Base-by-base conservation (phyloP, 2,329 filamentous ascomycete genomes). In the Atkinsonella hypoxylon region DNA sequence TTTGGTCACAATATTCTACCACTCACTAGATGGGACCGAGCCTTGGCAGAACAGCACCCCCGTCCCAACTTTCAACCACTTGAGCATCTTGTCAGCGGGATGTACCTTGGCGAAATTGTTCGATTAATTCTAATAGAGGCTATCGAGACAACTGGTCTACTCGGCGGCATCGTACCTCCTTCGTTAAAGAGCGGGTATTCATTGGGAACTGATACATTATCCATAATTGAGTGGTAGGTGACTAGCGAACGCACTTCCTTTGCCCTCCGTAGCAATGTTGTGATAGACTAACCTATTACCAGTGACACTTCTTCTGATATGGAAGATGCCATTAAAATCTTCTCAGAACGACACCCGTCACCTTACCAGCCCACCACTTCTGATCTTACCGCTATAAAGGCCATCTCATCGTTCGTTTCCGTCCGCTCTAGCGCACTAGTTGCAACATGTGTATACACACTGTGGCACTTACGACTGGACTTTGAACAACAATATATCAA, bases 91-190 rank as follows among this genome's bases (percentile, higher is more conserved):
- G 76, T 83, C 41, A 79, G 79, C 57, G 82, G 82, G 36, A 79
- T 77, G 58, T 85, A 86, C 59, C 66, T 86, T 2, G 82, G 82
- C 45, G 82, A 86, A 63, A 75, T 85, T 45, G 78, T 73, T 56
- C 72, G 82, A 17, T 63, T 80, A 12, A 72, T 74, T 0, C 66
- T 83, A 42, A 54, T 82, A 20, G 81, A 85, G 54, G 80, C 79
- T 0, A 73, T 83, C 45, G 65, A 73, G 51, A 71, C 69, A 0
- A 71, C 74, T 0, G 77, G 74, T 0, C 56, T 82, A 0, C 71
- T 83, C 45, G 78, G 76, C 1, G 79, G 80, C 10, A 61, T 76
- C 5, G 63, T 82, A 10, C 80, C 81, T 11, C 63, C 72, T 2
- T 78, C 74, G 2, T 62, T 84, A 43, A 61, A 64, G 34, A 63